These are phyloP conservation scores for Diplodia mutila DNA, from an alignment of 2,329 filamentous ascomycete species.

Conservation along the genomic window DNA sequence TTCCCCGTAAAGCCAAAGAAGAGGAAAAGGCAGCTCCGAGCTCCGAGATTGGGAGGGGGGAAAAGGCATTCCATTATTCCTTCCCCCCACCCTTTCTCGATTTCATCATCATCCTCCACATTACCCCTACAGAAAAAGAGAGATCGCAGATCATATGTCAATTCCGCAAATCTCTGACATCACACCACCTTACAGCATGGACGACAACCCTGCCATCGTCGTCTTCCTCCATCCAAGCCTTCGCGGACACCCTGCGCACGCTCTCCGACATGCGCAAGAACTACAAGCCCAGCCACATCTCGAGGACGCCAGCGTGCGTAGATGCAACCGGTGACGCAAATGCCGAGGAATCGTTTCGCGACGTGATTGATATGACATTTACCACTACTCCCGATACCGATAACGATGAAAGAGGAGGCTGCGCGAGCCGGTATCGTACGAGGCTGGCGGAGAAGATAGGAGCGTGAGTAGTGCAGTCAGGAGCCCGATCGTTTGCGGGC, in stretches of 20 bases:
- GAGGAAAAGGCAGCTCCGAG: background rate
- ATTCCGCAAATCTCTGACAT: background rate
- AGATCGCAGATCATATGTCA: background rate
- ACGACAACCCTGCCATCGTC: background rate
- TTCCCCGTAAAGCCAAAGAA: background rate
- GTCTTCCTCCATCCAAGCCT: background rate
- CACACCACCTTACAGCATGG: background rate
- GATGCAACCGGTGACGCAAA: background rate
- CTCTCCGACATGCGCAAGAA: constrained; percentile 15
- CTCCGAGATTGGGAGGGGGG: background rate
- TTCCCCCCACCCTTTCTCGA: background rate
- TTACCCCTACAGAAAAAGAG: background rate
- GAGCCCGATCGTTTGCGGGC: background rate
- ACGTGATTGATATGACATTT: background rate
- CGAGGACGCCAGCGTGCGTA: constrained; percentile 10
- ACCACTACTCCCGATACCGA: background rate
- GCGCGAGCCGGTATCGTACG: background rate
- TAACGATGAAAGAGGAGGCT: background rate
- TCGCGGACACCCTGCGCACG: constrained; percentile 12
- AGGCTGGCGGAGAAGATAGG: background rate
- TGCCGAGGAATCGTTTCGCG: background rate
- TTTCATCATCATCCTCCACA: background rate
- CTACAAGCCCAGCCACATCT: constrained; percentile 11
- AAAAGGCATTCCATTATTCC: no score
- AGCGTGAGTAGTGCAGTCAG: background rate